Conservation (phyloP, 257 asterid species). For the Pogostemon cablin region DNA sequence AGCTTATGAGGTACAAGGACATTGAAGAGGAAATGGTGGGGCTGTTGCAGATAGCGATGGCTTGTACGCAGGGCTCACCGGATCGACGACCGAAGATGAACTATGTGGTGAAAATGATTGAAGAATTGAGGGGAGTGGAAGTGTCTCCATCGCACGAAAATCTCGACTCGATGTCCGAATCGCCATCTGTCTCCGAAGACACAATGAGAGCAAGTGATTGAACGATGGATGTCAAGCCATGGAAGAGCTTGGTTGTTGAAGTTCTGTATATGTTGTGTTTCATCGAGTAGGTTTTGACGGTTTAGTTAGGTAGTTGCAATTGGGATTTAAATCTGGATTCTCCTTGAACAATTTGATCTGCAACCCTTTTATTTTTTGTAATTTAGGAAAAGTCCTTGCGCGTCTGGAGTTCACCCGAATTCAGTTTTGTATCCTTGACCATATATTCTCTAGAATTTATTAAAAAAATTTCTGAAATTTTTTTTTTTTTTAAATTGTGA, state of each 20-base stretch:
- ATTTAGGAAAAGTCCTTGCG: neutral
- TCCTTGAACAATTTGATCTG: conserved; percentile 2
- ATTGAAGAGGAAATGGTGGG: conserved; percentile 98
- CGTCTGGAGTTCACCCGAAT: too few species aligned
- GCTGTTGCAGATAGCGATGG: conserved; percentile 79
- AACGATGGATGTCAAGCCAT: conserved; percentile 3
- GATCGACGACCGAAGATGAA: conserved; percentile 82
- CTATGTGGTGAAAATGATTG: conserved; percentile 76
- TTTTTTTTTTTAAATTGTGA: too few species aligned
- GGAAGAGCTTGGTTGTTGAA: neutral
- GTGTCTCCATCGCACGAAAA: conserved; percentile 68
- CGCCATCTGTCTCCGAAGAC: conserved; percentile 70
- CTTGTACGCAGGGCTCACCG: conserved; percentile 61
- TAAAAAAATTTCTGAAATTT: too few species aligned
- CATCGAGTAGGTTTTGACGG: conserved; percentile 10
- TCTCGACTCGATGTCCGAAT: conserved; percentile 68
- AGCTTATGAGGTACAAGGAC: conserved; percentile 93
- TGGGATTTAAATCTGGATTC: conserved; percentile 7
- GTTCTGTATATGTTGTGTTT: conserved; percentile 38
- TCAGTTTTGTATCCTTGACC: too few species aligned
- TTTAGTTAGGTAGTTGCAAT: conserved; percentile 17
- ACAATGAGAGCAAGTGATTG: conserved; percentile 64
- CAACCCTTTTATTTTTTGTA: neutral
- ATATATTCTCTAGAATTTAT: too few species aligned
- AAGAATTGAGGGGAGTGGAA: conserved; percentile 72